Conservation (phyloP, 176 grass and related monocot genomes). For the Pontederia paniculata region DNA sequence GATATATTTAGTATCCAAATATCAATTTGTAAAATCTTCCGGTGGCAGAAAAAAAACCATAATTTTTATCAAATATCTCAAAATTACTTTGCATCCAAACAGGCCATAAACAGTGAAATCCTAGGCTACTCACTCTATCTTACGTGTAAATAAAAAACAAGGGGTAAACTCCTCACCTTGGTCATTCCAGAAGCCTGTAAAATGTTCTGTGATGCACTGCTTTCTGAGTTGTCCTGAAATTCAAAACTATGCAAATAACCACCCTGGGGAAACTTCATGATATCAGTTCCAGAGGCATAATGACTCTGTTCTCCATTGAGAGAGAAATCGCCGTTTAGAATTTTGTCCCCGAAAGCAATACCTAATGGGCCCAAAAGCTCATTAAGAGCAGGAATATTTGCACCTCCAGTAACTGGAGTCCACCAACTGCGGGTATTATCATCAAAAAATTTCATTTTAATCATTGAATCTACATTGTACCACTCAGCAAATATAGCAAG, state of each 20-base stretch:
- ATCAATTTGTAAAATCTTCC: too few relatives aligned
- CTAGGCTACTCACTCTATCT: too few relatives aligned
- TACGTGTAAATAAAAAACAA: background rate
- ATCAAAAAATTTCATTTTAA: conserved; percentile 98
- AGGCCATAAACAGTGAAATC: too few relatives aligned
- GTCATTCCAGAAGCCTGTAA: conserved; percentile 21
- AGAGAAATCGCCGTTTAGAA: conserved; percentile 81
- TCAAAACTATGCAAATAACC: conserved; percentile 88
- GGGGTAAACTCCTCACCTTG: conserved; percentile 35
- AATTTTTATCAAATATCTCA: too few relatives aligned
- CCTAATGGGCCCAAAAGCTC: conserved; percentile 78
- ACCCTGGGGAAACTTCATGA: conserved; percentile 68
- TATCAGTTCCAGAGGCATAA: conserved; percentile 98
- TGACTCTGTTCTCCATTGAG: conserved; percentile 92
- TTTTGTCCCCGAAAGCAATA: conserved; percentile 89
- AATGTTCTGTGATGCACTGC: conserved; percentile 28
- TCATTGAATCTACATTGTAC: conserved; percentile 96
- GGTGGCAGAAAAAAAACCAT: too few relatives aligned
- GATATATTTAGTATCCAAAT: too few relatives aligned
- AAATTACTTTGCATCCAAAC: too few relatives aligned
- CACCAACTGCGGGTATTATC: conserved; percentile 99
- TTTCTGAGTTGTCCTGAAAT: conserved; percentile 63
- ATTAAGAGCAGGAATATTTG: conserved; percentile 92
- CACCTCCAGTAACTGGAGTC: conserved; percentile 94
- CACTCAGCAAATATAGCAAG: conserved; percentile 90